Evolutionary conservation across 176 grass and related monocot species (phyloP).

Genomic region (Microstegium vimineum): DNA sequence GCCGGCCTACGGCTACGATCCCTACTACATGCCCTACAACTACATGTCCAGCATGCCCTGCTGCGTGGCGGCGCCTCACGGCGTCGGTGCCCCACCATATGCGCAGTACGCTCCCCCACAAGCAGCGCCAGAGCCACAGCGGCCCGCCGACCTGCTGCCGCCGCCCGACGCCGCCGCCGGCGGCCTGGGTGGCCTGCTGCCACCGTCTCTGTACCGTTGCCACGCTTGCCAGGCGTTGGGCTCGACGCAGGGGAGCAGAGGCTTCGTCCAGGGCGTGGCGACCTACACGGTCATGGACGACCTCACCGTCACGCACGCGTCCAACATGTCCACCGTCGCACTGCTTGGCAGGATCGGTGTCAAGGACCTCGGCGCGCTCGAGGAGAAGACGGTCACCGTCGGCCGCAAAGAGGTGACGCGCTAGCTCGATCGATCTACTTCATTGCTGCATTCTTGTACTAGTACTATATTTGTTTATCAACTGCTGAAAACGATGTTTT

Average conservation of each 20-base stretch:
- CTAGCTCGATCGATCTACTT: not conserved
- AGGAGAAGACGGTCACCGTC: slow-evolving; percentile 25
- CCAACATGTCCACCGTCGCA: not conserved
- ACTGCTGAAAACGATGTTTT: not conserved
- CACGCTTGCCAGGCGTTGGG: not conserved
- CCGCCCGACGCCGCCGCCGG: too few relatives aligned
- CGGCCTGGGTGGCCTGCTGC: not conserved
- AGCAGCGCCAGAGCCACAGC: not conserved
- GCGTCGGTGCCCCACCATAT: not conserved
- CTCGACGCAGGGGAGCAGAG: not conserved
- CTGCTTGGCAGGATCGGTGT: slow-evolving; percentile 13
- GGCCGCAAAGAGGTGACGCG: slow-evolving; percentile 11
- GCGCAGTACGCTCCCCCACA: not conserved
- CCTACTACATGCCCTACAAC: too few relatives aligned
- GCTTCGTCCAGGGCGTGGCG: not conserved
- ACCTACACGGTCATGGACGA: slow-evolving; percentile 29
- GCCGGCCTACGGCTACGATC: too few relatives aligned
- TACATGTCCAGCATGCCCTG: too few relatives aligned
- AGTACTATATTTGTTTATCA: not conserved
- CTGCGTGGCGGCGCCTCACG: too few relatives aligned
- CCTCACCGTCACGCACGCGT: slow-evolving; percentile 22
- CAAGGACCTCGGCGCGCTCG: not conserved
- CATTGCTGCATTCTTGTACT: not conserved
- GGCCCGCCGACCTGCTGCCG: not conserved
- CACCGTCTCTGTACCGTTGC: not conserved